A percentile compares a stretch with the other conserved stretches of the same genome.
These are phyloP conservation scores for Plasmodium cynomolgi DNA, from an alignment of 169 alveolate species.

Conservation along the genomic window DNA sequence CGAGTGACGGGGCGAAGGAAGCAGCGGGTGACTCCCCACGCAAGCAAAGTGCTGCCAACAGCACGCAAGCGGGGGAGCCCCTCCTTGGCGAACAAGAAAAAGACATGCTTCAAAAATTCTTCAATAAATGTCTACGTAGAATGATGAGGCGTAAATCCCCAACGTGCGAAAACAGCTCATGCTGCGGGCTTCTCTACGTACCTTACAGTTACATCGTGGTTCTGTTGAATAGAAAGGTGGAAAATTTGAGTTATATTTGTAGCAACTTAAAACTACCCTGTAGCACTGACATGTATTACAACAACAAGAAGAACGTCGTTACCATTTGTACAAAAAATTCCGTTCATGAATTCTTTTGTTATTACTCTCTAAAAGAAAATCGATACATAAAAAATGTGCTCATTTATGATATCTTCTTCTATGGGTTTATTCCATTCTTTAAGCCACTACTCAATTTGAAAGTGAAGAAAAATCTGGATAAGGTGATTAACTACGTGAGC, in stretches of 20 bases:
- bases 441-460: constrained; percentile 74
- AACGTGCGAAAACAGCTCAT: constrained; percentile 79
- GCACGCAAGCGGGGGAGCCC: not conserved
- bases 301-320: constrained; percentile 82
- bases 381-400: constrained; percentile 73
- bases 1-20: not conserved
- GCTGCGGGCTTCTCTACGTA: constrained; percentile 83
- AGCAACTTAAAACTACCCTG: constrained; percentile 78
- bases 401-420: constrained; percentile 67
- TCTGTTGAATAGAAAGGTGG: constrained; percentile 78
- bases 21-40: not conserved
- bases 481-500: constrained; percentile 31
- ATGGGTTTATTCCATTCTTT: constrained; percentile 82
- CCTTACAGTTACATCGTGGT: constrained; percentile 84
- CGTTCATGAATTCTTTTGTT: constrained; percentile 81
- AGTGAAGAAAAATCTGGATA: constrained; percentile 41
- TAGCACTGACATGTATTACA: constrained; percentile 84
- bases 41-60: not conserved
- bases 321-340: constrained; percentile 78
- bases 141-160: constrained; percentile 17
- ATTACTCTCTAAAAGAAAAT: constrained; percentile 77
- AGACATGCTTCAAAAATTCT: constrained; percentile 11
- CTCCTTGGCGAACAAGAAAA: not conserved
- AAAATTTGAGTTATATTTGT: constrained; percentile 79
- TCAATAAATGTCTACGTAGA: constrained; percentile 61